A percentile compares a stretch with the other conserved stretches of the same genome.
phyloP scores from a whole-genome alignment of 176 grass and related monocot genomes.

The Triticum urartu region DNA sequence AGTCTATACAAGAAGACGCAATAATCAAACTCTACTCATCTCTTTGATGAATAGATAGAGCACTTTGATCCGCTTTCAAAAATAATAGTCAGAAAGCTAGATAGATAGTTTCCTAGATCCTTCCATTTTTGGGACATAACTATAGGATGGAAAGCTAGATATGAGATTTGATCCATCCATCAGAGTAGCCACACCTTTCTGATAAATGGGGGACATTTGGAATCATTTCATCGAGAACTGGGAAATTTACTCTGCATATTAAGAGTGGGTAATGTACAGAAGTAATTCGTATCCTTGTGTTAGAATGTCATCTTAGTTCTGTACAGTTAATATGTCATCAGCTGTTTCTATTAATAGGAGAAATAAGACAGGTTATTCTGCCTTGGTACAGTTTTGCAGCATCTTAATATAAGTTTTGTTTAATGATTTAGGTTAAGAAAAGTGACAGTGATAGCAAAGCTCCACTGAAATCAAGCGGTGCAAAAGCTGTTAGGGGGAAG shows the following conservation, averaged over 20 bases:
- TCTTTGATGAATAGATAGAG: too few relatives aligned
- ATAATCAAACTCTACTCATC: background rate
- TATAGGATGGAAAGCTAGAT: background rate
- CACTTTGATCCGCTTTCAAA: too few relatives aligned
- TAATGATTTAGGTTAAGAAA: constrained; percentile 8
- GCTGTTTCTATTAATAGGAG: too few relatives aligned
- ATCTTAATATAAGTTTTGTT: background rate
- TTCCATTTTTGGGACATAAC: background rate
- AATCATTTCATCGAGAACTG: background rate
- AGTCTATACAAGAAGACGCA: background rate
- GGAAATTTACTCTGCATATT: too few relatives aligned
- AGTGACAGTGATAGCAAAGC: background rate
- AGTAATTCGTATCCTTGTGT: too few relatives aligned
- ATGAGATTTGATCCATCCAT: background rate
- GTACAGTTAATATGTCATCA: too few relatives aligned
- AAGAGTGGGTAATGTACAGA: too few relatives aligned
- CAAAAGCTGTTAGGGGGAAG: background rate
- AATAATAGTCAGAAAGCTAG: background rate
- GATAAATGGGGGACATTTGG: background rate
- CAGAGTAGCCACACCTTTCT: too few relatives aligned
- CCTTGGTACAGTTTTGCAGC: background rate
- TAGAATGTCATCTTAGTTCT: too few relatives aligned
- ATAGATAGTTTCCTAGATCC: background rate
- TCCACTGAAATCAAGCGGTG: constrained; percentile 3
- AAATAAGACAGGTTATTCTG: background rate